A percentile compares a stretch with the other conserved stretches of the same genome.
phyloP scores from a whole-genome alignment of 2,329 filamentous ascomycete genomes.

The Claviceps digitariae region DNA sequence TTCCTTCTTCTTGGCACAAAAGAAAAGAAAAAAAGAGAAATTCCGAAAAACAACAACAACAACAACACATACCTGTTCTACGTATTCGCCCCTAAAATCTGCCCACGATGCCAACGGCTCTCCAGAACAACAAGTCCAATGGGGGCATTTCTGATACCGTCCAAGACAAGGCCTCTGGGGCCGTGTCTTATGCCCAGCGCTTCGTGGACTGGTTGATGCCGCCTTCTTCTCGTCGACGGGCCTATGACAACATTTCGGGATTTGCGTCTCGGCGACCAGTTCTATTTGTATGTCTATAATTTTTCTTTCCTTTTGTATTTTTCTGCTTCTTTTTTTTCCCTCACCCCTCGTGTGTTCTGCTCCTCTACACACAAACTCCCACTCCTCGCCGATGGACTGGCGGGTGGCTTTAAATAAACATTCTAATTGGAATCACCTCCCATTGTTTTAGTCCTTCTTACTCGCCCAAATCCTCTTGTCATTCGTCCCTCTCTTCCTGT shows the following conservation, averaged over 20 bases:
- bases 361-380: background rate
- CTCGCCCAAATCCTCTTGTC: conserved; percentile 50
- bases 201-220: conserved; percentile 40
- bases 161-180: conserved; percentile 20
- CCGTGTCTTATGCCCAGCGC: conserved; percentile 27
- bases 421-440: background rate
- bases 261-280: conserved; percentile 54
- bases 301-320: background rate
- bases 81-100: background rate
- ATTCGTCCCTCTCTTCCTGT: conserved; percentile 53
- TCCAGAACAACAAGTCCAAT: conserved; percentile 7
- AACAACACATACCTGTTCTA: background rate
- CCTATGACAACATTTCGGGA: conserved; percentile 35
- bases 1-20: too few relatives aligned
- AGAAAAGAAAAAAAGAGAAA: too few relatives aligned
- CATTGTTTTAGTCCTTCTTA: conserved; percentile 46
- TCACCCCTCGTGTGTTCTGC: background rate
- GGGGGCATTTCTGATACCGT: conserved; percentile 14
- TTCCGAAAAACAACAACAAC: background rate
- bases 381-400: too few relatives aligned
- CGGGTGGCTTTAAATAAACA: too few relatives aligned
- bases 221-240: conserved; percentile 44
- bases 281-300: conserved; percentile 44
- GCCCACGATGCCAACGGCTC: conserved; percentile 2
- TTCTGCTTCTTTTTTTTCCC: too few relatives aligned